phyloP scores from a whole-genome alignment of 306 rosid species.

The Vicia villosa region DNA sequence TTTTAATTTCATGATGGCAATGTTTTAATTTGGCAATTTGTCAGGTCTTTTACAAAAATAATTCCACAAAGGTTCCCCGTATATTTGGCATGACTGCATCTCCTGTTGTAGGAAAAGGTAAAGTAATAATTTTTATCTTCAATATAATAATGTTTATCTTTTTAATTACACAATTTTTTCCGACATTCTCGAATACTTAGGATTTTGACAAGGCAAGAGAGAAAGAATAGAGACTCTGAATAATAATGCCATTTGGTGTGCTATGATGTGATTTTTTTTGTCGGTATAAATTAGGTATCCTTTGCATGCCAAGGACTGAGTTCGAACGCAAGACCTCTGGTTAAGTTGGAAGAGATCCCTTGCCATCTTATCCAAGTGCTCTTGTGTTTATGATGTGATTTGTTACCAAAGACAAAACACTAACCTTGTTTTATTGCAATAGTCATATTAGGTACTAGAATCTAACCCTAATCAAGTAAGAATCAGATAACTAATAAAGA shows the following conservation, averaged over 20 bases:
- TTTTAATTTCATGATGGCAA: slow-evolving; percentile 32
- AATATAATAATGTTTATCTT: too few species aligned
- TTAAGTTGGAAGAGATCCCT: too few species aligned
- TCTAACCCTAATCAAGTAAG: background rate
- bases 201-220: background rate
- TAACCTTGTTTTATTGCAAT: background rate
- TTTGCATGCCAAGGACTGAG: too few species aligned
- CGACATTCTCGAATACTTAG: slow-evolving; percentile 10
- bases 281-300: too few species aligned
- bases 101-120: slow-evolving; percentile 97
- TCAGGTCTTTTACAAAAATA: slow-evolving; percentile 60
- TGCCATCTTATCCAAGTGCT: too few species aligned
- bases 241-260: background rate
- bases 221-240: slow-evolving; percentile 11
- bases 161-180: slow-evolving; percentile 5
- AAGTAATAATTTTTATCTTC: slow-evolving; percentile 16
- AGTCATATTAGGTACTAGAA: background rate
- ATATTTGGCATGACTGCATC: slow-evolving; percentile 99
- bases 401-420: background rate
- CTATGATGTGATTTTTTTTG: background rate
- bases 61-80: slow-evolving; percentile 65
- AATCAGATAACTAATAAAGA: background rate
- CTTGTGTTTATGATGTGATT: background rate
- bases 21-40: slow-evolving; percentile 32
- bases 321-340: too few species aligned